Evolutionary conservation across 2,329 filamentous ascomycete genomes (phyloP), one percentile per base, ranked within the genome.

Genomic region (Fusarium sp.): DNA sequence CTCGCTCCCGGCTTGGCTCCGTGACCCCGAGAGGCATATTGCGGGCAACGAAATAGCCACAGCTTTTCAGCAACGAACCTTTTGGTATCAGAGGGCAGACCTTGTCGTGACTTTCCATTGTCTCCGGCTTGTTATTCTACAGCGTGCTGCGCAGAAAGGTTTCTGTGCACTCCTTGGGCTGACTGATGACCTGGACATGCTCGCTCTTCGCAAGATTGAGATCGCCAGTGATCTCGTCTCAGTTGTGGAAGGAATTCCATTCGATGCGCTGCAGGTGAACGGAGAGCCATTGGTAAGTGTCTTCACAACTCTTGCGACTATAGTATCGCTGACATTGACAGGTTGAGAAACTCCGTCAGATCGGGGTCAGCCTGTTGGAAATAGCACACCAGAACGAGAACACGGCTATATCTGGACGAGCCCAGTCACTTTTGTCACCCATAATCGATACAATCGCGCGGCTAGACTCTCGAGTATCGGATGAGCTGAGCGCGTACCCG

Each of bases 291-390:
- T 68, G 57, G 69, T 72, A 40, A 59, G 59, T 43, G 4, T n/a
- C 22, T 17, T 27, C 9, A 32, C 10, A 38, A 40, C 15, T 33
- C 25, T 27, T 11, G 38, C 17, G 27, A 12, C 12, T 4, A 33
- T 5, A 52, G 5, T 6, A 37, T 58, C n/a, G 17, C 63, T 52
- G 9, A 47, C 22, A 3, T 47, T 15, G 4, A 2, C 22, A 70
- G 68, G 70, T 72, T 12, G 70, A 72, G 61, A 72, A 72, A 70
- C 70, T 72, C 30, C 70, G 70, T 8, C 67, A 68, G 22, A 50
- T 63, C 4, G 70, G 70, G 1, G 68, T 68, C 6, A 65, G 60
- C n/a, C 43, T 72, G 14, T 52, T 72, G 4, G 68, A 68, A 52
- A 70, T 70, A 17, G 27, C 40, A 10, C 64, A 72, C 40, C 56